Evolutionary conservation across 805 yeast genomes (phyloP).

Genomic region (Metahyphopichia silvanorum): DNA sequence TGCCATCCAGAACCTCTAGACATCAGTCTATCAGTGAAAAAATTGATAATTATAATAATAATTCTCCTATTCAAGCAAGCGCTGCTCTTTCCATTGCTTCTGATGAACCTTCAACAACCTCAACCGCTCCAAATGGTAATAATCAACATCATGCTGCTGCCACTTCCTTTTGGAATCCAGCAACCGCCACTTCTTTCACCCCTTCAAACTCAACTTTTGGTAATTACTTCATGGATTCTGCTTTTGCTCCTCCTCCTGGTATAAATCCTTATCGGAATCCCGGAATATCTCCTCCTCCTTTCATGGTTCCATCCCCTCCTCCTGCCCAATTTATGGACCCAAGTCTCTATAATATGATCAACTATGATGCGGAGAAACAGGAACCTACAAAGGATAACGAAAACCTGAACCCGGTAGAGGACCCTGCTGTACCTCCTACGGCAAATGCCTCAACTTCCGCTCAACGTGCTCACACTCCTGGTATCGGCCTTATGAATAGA

Average conservation of each 20-base stretch:
- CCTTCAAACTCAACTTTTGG: constrained; percentile 35
- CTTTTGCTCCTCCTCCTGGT: constrained; percentile 14
- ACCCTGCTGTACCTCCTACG: neutral
- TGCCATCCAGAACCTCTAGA: constrained; percentile 34
- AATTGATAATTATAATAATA: constrained; percentile 52
- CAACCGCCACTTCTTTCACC: constrained; percentile 57
- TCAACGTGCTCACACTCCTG: constrained; percentile 12
- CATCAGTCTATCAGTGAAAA: constrained; percentile 60
- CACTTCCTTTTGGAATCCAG: constrained; percentile 63
- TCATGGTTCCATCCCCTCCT: constrained; percentile 36
- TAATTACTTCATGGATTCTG: constrained; percentile 27
- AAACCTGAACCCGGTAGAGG: constrained; percentile 2
- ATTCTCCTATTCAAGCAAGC: constrained; percentile 43
- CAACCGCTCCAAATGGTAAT: constrained; percentile 13
- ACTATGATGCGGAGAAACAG: constrained; percentile 10
- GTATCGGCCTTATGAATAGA: constrained; percentile 38
- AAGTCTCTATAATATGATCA: constrained; percentile 29
- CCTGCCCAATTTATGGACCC: constrained; percentile 36
- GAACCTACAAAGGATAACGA: constrained; percentile 2
- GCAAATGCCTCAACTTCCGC: neutral
- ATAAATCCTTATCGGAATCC: constrained; percentile 31
- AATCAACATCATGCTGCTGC: constrained; percentile 10
- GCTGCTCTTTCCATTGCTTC: constrained; percentile 32
- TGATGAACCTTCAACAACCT: constrained; percentile 12
- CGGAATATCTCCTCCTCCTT: constrained; percentile 35